Evolutionary conservation across 768 basidiomycete species (phyloP).

Genomic region (Amanita subjunquillea): DNA sequence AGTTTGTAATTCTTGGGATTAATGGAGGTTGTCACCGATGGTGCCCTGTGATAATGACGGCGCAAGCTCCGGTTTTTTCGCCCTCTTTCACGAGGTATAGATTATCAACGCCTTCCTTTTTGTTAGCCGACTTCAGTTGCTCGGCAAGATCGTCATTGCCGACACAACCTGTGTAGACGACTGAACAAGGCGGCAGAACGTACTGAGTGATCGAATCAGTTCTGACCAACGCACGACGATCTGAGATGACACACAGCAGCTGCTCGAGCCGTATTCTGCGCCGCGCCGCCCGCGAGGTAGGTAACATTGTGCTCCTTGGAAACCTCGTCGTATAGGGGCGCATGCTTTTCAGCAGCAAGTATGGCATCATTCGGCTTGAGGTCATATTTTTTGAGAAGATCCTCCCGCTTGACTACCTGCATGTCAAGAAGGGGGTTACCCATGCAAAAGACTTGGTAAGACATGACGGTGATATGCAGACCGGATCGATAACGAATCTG

Average conservation of each 20-base stretch:
- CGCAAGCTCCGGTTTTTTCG: slow-evolving; percentile 92
- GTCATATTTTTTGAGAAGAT: slow-evolving; percentile 78
- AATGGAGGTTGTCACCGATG: slow-evolving; percentile 46
- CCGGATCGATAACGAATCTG: background rate
- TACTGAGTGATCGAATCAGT: slow-evolving; percentile 48
- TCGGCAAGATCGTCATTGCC: slow-evolving; percentile 88
- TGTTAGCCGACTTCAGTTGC: slow-evolving; percentile 84
- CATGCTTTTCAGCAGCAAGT: slow-evolving; percentile 83
- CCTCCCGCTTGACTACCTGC: slow-evolving; percentile 82
- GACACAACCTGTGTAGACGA: slow-evolving; percentile 91
- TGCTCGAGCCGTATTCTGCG: slow-evolving; percentile 93
- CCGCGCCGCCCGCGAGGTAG: slow-evolving; percentile 95
- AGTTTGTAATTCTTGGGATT: background rate
- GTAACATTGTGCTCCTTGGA: slow-evolving; percentile 64
- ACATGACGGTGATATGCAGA: slow-evolving; percentile 20
- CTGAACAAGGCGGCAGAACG: slow-evolving; percentile 76
- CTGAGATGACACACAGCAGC: slow-evolving; percentile 64
- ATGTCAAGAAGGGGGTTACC: slow-evolving; percentile 97
- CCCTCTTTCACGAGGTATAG: slow-evolving; percentile 85
- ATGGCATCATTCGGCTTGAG: slow-evolving; percentile 95
- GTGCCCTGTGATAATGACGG: slow-evolving; percentile 90
- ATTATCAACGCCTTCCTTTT: slow-evolving; percentile 80
- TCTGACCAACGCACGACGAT: background rate
- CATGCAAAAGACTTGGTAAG: slow-evolving; percentile 74
- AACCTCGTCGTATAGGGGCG: slow-evolving; percentile 88